Evolutionary conservation across 768 basidiomycete genomes (phyloP), one percentile per base, ranked within the genome.

Genomic region (Suillus cothurnatus): DNA sequence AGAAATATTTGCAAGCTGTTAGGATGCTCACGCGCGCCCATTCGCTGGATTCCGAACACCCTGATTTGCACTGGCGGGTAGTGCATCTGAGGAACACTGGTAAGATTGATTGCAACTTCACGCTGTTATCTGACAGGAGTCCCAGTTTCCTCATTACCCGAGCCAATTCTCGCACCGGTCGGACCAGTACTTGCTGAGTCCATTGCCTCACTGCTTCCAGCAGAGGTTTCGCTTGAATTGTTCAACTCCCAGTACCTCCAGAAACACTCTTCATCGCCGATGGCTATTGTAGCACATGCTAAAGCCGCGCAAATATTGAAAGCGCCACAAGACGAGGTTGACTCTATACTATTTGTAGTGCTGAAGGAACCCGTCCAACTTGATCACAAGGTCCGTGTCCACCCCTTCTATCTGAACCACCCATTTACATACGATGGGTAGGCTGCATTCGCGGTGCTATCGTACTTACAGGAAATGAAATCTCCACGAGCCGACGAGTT

Each of bases 211-310:
- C 71, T 94, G 50, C 75, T 94, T 6, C 87, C 92, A 0, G 79
- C 78, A 1, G 84, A 84, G 32, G 67, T 88, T 2, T 82, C 88
- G 0, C 70, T 87, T n/a, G 87, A 90, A 49, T 83, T 82, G 0
- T 91, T 84, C 79, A 95, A 92, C 71, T 84, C 88, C 21, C 86
- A 92, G 66, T 94, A 89, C 74, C 82, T 94, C 15, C 91, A 95
- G 71, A 80, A 72, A 19, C 84, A 90, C 66, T 78, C 87, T 0
- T 69, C 75, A 0, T 82, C 82, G 12, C 80, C 86, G 0, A 67
- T 74, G 2, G 86, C 87, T 0, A 78, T 91, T 39, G 76, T 97
- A 8, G 89, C 87, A 4, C 81, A 81, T 49, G 93, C 93, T 7
- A 82, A 83, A 71, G 92, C 82, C 1, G 77, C 82, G 17, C 79